These are phyloP conservation scores for Circinella minor DNA, from an alignment of 371 early-diverging fungal species.

Conservation along the genomic window DNA sequence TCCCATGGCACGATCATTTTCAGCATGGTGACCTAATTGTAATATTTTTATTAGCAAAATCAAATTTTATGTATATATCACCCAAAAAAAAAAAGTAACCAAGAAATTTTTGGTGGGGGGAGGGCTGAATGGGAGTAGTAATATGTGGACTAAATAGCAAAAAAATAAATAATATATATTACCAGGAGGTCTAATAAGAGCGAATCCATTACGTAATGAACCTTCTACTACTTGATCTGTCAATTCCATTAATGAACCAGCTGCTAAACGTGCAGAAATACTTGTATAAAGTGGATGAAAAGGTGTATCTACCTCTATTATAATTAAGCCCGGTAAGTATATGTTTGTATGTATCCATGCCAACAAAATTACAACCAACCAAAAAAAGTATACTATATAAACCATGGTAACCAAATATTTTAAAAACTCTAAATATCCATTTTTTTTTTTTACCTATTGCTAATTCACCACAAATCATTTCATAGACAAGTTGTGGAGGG, in stretches of 20 bases:
- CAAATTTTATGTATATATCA: too few relatives aligned
- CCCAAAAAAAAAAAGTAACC: too few relatives aligned
- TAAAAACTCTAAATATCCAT: too few relatives aligned
- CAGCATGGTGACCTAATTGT: conserved; percentile 63
- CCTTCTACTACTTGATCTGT: conserved; percentile 60
- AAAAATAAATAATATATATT: not conserved
- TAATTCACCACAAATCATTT: conserved; percentile 61
- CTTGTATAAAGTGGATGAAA: conserved; percentile 60
- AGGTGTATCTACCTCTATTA: conserved; percentile 61
- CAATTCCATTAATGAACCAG: conserved; percentile 60
- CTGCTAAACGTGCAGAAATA: conserved; percentile 58
- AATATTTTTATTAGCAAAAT: too few relatives aligned
- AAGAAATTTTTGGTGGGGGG: too few relatives aligned
- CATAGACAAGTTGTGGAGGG: conserved; percentile 55
- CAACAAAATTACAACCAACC: too few relatives aligned
- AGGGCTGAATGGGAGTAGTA: too few relatives aligned
- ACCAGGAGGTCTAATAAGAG: conserved; percentile 69
- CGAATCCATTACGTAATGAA: conserved; percentile 66
- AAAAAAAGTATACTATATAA: too few relatives aligned
- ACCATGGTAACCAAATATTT: too few relatives aligned
- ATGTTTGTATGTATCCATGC: too few relatives aligned
- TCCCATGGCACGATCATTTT: conserved; percentile 70
- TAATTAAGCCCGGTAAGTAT: too few relatives aligned
- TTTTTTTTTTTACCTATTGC: conserved; percentile 40
- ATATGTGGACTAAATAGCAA: too few relatives aligned